Evolutionary conservation across 495 filamentous ascomycete species (phyloP), one percentile per base, ranked within the genome.

Genomic region (Penicillium flavigenum): DNA sequence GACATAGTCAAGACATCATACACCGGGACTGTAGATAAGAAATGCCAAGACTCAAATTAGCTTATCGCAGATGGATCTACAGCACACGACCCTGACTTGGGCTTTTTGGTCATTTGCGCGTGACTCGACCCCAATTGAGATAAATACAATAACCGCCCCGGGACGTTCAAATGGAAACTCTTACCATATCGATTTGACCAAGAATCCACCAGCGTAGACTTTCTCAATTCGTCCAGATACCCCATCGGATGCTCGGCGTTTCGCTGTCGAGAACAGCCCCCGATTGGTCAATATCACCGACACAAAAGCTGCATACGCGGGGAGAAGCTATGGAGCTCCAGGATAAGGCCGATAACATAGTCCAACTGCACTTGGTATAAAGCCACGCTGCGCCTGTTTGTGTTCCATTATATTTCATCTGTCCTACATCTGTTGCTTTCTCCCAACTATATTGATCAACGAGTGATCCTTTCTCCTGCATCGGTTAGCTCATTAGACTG

Each of bases 251-350:
- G 5, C 36, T 69, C 66, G 66, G 66, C 61, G 66, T 60, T 66
- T 69, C 48, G 43, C 11, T 3, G 8, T 17, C n/a, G 2, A 19
- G 39, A 0, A 3, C 11, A 20, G 12, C 0, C 3, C 4, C 6
- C 64, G 56, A 69, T 69, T 69, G 66, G 66, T 20, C 34, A n/a
- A 43, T 46, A 36, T 46, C 59, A 42, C 66, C 66, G 66, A 69
- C 24, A 14, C 26, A 62, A 56, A 63, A 62, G 65, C 44, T 51
- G 59, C 63, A 56, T 47, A 62, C 66, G 66, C 63, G 66, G 66
- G 59, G 64, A 56, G 53, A 51, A 54, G 48, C 36, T 57, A 9
- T 34, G 12, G 47, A 59, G 58, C 57, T 61, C 48, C 44, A 55
- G 52, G 43, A 57, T 32, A 42, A 46, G 54, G 41, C 57, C 54